These are phyloP conservation scores for Silene conica DNA, from an alignment of 148 eudicot species.

Conservation along the genomic window DNA sequence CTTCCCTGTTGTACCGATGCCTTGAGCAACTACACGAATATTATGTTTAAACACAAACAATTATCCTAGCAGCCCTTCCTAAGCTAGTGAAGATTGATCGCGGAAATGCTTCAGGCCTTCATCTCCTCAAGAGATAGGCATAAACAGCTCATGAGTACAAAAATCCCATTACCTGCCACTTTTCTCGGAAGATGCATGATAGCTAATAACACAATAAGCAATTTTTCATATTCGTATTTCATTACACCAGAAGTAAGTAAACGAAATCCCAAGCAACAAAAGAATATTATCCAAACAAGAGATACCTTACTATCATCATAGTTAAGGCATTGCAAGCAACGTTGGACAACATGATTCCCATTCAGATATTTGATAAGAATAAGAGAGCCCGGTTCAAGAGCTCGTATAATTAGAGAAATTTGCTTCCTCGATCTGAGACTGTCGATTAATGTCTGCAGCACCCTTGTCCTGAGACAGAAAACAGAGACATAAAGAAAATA, in stretches of 20 bases:
- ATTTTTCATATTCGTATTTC: background rate
- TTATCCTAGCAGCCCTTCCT: no score
- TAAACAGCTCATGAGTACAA: background rate
- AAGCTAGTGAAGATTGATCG: no score
- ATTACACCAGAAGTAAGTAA: background rate
- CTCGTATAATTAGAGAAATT: conserved; percentile 37
- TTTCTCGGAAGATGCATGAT: background rate
- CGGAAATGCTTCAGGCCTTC: no score
- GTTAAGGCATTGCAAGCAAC: conserved; percentile 57
- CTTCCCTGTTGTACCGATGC: no score
- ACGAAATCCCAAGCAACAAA: background rate
- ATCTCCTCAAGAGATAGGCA: background rate
- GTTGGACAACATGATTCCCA: conserved; percentile 75
- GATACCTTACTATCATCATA: conserved; percentile 61
- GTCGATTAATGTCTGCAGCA: conserved; percentile 70
- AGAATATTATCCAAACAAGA: background rate
- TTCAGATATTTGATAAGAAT: conserved; percentile 60
- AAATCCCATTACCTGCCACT: background rate
- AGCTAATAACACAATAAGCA: background rate
- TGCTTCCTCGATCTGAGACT: conserved; percentile 57
- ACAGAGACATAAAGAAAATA: background rate
- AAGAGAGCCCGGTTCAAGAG: conserved; percentile 60
- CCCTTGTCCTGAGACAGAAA: conserved; percentile 52
- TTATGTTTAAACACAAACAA: no score
- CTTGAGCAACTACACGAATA: no score